phyloP scores from a whole-genome alignment of 768 basidiomycete species.

The Lactarius deliciosus region DNA sequence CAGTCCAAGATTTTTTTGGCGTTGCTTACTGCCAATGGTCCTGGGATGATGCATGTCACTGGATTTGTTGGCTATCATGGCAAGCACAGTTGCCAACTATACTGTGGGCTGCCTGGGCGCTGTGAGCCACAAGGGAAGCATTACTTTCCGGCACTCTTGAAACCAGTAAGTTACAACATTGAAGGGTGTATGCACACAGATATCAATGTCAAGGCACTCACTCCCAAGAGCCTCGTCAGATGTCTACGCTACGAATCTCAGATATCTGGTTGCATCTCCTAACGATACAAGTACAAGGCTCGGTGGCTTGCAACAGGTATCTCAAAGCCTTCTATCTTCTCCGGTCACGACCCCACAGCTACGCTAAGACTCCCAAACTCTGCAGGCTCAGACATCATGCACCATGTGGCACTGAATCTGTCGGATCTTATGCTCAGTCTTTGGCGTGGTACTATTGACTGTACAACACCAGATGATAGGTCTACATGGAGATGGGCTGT shows the following conservation, averaged over 20 bases:
- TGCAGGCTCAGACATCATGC: slow-evolving; percentile 43
- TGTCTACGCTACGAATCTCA: slow-evolving; percentile 31
- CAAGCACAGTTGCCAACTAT: no score
- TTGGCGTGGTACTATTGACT: slow-evolving; percentile 37
- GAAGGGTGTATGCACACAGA: slow-evolving; percentile 36
- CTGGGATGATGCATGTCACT: no score
- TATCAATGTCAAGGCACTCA: slow-evolving; percentile 30
- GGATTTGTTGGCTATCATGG: no score
- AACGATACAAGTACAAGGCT: slow-evolving; percentile 34
- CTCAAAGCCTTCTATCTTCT: slow-evolving; percentile 39
- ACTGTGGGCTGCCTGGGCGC: slow-evolving; percentile 33
- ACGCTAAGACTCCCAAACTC: slow-evolving; percentile 35
- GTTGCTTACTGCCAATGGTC: no score
- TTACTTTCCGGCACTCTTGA: slow-evolving; percentile 39
- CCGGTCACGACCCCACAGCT: slow-evolving; percentile 30
- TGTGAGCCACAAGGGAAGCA: slow-evolving; percentile 31
- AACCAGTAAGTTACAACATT: slow-evolving; percentile 33
- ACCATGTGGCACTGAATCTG: slow-evolving; percentile 41
- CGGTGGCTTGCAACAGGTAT: slow-evolving; percentile 38
- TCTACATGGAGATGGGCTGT: slow-evolving; percentile 38
- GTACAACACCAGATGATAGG: slow-evolving; percentile 31
- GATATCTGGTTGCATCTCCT: slow-evolving; percentile 26
- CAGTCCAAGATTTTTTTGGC: no score
- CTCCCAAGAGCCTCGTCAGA: not conserved
- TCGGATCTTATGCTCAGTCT: slow-evolving; percentile 37